A percentile compares a stretch with the other conserved stretches of the same genome.
Evolutionary conservation across 768 basidiomycete species (phyloP).

Genomic region (Jaapia argillacea): DNA sequence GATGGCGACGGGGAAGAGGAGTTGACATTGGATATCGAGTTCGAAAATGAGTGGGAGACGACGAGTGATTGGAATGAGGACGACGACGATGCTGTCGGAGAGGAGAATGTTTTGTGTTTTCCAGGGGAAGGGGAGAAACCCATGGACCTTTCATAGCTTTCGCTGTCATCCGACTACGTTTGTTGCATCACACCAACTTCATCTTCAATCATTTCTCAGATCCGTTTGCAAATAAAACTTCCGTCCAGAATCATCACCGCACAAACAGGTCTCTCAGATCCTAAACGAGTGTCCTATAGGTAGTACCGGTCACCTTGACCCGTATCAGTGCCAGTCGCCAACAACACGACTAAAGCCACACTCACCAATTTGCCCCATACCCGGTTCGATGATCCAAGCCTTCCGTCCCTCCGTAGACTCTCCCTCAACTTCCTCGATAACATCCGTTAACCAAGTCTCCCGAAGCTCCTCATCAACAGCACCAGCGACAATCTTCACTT

Average conservation of each 20-base stretch:
- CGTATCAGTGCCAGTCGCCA: neutral
- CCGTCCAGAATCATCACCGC: too few species aligned
- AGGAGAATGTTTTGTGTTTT: constrained; percentile 67
- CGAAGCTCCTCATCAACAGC: constrained; percentile 71
- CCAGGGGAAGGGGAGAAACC: constrained; percentile 31
- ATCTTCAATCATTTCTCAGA: too few species aligned
- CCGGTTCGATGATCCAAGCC: constrained; percentile 80
- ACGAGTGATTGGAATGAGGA: constrained; percentile 90
- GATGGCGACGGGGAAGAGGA: constrained; percentile 46
- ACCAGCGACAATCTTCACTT: constrained; percentile 75
- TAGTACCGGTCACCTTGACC: constrained; percentile 31
- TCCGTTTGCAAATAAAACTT: too few species aligned
- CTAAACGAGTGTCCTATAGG: too few species aligned
- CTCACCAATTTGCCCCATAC: constrained; percentile 81
- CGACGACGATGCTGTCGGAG: constrained; percentile 64
- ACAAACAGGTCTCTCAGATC: too few species aligned
- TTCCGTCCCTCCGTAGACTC: constrained; percentile 27
- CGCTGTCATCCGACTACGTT: neutral
- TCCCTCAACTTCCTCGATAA: constrained; percentile 29
- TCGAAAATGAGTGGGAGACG: constrained; percentile 85
- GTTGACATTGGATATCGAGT: constrained; percentile 67
- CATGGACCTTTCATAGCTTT: constrained; percentile 27
- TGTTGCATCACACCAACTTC: neutral
- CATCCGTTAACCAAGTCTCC: constrained; percentile 62
- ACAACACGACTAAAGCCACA: neutral